Base-by-base conservation (phyloP, 768 basidiomycete genomes). In the Amylocystis lapponica region DNA sequence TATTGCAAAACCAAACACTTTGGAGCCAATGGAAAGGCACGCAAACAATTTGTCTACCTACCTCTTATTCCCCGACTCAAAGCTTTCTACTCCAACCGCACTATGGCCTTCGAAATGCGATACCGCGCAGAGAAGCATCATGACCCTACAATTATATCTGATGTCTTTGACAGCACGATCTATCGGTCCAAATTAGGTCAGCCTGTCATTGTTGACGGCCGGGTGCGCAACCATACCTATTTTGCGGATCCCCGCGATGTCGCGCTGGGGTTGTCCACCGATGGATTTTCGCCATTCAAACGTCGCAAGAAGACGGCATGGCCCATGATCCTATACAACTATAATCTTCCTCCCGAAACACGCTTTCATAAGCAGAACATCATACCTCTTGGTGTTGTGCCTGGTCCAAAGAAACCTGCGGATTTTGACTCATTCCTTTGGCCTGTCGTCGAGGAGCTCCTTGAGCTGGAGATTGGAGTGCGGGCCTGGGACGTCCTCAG, bases 221-320 rank as follows among this genome's bases (percentile, higher is more conserved):
- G 58, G 3, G 33, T 30, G 6, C 48, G 54, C 0, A 26, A 29
- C 0, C 54, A 66, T 45, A 48, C 40, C 1, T 68, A 58, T 51
- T 78, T 79, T 41, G 54, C 56, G 0, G 61, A 65, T 16, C 31
- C 29, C 1, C 57, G 55, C 6, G 72, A 77, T 39, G 54, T 77
- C 16, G 71, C 72, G 1, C 57, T 77, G 6, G 66, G 62, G 0
- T 42, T 75, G 1, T 66, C 65, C 3, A 62, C 63, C 0, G 72
- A 78, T 54, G 67, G 75, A 0, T 72, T 72, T 51, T 49, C 56
- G 0, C 61, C 68, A 4, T 71, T 66, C 49, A 65, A 65, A 27
- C 47, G 56, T 2, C 53, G 54, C 8, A 57, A 57, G 3, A 44
- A 55, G 3, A 68, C 68, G 0, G 60, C 54, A 10, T 75, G 69